Evolutionary conservation across 331 rosid genomes (phyloP), one percentile per base, ranked within the genome.

Genomic region (Cydonia oblonga): DNA sequence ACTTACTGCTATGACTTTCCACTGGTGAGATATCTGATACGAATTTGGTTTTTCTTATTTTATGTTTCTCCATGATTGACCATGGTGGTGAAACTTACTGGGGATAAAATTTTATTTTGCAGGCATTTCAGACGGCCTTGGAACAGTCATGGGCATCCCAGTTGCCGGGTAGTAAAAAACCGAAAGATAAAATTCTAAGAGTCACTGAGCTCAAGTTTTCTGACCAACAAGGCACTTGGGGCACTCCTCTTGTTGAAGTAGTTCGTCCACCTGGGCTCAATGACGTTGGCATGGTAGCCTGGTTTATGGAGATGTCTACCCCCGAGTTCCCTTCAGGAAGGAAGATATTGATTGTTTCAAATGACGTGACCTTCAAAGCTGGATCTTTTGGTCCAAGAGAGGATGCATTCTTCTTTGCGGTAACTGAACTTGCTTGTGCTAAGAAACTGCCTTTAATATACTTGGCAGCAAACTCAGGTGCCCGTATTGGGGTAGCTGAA

Each of bases 1-100:
- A 95, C 99, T 51, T 95, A 91, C 82, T 95, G 99, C 88, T 91
- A 95, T 69, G 99, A 95, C 80, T 95, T 95, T 67, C 99, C 99
- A 35, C 86, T 95, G 89, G 99, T 90, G 78, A 83, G 96, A 86
- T 33, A 46, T 54, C n/a, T 72, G 71, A 69, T 68, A 24, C 24
- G n/a, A 49, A 71, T 51, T 74, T 70, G 52, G 8, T 22, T 51
- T 68, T 61, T 51, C 44, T 35, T 69, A 78, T 33, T 70, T 24
- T 51, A 9, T 51, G 54, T 57, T 20, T n/a, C 52, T n/a, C 9
- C 70, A 23, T 30, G n/a, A 59, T 59, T 42, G 25, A 64, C 75
- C 59, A 40, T 46, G 49, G 53, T 40, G 51, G 51, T 75, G 72
- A 72, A 23, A 64, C 68, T 54, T 78, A 70, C 67, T 81, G 66